Base-by-base conservation (phyloP, 2,329 filamentous ascomycete genomes). In the Penicillium verrucosum region DNA sequence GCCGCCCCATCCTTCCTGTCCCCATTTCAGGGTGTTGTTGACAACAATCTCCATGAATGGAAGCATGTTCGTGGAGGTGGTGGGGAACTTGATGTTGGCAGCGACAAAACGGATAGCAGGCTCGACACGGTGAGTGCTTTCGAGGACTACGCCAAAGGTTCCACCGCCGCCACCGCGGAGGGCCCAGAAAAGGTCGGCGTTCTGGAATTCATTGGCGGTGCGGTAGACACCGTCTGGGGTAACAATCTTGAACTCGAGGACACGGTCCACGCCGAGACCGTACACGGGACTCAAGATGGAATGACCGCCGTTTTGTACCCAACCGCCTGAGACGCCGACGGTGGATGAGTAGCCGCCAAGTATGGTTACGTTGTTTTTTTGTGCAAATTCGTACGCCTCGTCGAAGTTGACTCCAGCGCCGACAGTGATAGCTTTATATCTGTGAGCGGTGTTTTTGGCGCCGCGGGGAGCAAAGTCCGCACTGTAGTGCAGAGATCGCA, bases 341-440 rank as follows among this genome's bases (percentile, higher is more conserved):
- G 62, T 62, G 30, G 51, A 14, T 3, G 58, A 51, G 27, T 60
- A 58, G 2, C 63, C 63, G 12, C 62, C 63, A 11, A 73, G 23
- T 27, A 70, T 59, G 5, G 64, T 70, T 42, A 61, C 64, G 18
- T 62, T 61, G 41, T 70, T 56, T 9, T 53, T 29, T 4, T 65
- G 38, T 9, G 69, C 70, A 27, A 70, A 71, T 4, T 42, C 52
- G 34, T 67, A 66, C 1, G 65, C 60, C 29, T 68, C 65, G 12
- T 60, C 66, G 11, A 68, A 67, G 45, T 60, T 68, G 42, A 65
- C 66, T 11, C 72, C 71, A 1, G 71, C 67, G 1, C 64, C 71
- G 16, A 47, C 44, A 21, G 44, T 47, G 30, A 47, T 47, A 12
- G 44, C 44, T 47, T 34, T 4, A 36, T 47, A 47, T 25, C 21